Base-by-base conservation (phyloP, 176 grass and related monocot species). In the Aegilops speltoides region DNA sequence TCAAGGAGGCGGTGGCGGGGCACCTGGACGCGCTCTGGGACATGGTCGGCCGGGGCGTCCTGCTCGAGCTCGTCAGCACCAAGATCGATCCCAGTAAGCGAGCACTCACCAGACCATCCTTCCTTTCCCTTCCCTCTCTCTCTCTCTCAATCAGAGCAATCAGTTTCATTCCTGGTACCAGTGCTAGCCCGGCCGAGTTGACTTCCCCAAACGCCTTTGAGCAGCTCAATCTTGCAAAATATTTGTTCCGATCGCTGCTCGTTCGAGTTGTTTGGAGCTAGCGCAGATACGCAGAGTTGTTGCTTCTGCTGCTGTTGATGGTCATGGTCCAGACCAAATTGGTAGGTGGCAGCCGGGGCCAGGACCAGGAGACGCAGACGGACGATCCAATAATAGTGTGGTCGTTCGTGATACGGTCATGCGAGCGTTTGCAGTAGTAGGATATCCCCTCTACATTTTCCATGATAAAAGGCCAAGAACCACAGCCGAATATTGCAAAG, bases 41-140 rank as follows among this genome's bases (percentile, higher is more conserved):
- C 81, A 96, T 94, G 97, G 83, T 99, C 43, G 97, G 97, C 83
- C 76, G 89, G 65, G 90, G 86, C 79, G 94, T 99, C 73, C 64
- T 84, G 87, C 86, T 99, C 80, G 89, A 99, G 89, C 97, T 99
- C 88, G 68, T 99, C 76, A 99, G 97, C 92, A 99, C 92, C 63
- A 88, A 96, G 79, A 88, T 93, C 84, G 83, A 99, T 57, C 92
- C 90, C 52, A 88, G 97, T 99, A 88, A 93, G 90, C 84, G 85
- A 93, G 90, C 81, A 25, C 6, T 78, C 11, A 59, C 0, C 52
- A 32, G 17, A 75, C 3, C 63, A 50, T 17, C 66, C 6, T 50
- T 16, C 14, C 65, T 3, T 50, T 23, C 13, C 4, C 2, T 68
- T n/a, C 40, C 29, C 29, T 3, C 29, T 3, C 23, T 77, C 25